Percentiles rank a stretch among this genome's conserved stretches.
Evolutionary conservation across 2,329 filamentous ascomycete genomes (phyloP).

Genomic region (Talaromyces sp.): DNA sequence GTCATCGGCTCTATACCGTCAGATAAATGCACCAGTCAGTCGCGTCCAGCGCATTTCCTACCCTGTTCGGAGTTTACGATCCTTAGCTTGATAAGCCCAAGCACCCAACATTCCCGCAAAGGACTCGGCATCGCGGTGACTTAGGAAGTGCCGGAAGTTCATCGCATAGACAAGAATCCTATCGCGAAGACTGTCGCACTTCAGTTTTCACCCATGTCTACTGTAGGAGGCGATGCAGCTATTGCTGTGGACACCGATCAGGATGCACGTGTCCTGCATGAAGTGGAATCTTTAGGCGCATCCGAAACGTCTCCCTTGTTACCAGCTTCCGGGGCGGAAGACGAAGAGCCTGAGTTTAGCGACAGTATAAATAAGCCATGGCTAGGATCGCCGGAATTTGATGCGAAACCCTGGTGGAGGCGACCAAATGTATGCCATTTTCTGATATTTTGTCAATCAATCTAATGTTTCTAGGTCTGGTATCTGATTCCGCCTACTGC

Average conservation of each 20-base stretch:
- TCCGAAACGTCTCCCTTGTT: conserved; percentile 31
- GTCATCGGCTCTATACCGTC: not conserved
- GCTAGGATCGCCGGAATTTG: conserved; percentile 33
- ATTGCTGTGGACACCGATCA: conserved; percentile 33
- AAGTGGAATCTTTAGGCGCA: conserved; percentile 14
- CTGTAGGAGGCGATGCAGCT: conserved; percentile 25
- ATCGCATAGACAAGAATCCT: not conserved
- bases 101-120: not conserved
- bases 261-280: conserved; percentile 26
- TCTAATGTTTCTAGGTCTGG: conserved; percentile 56
- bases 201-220: not conserved
- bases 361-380: conserved; percentile 17
- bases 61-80: not conserved
- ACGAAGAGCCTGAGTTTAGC: conserved; percentile 10
- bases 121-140: not conserved
- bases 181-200: not conserved
- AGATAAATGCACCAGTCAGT: not conserved
- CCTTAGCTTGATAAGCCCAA: not conserved
- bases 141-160: not conserved
- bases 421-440: conserved; percentile 44
- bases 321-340: conserved; percentile 10
- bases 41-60: not conserved
- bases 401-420: conserved; percentile 49
- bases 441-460: not conserved
- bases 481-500: conserved; percentile 81